phyloP scores from a whole-genome alignment of 1,284 basidiomycete genomes.

The Rhodotorula sp. region DNA sequence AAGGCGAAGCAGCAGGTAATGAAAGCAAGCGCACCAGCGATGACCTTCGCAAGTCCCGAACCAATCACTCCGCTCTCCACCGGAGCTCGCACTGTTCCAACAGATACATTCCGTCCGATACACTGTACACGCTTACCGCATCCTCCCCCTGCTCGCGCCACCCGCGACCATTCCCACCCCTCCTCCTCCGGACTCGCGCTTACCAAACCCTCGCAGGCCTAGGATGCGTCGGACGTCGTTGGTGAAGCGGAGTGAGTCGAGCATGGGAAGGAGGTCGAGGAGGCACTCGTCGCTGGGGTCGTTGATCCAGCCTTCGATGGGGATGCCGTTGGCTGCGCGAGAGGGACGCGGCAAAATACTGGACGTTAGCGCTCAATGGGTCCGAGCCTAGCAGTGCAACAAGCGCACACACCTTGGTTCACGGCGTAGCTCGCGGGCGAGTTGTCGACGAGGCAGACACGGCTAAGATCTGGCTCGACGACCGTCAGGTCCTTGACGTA shows the following conservation, averaged over 20 bases:
- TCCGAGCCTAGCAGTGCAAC: not conserved
- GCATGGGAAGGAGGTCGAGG: conserved; percentile 87
- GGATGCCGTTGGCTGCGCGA: conserved; percentile 84
- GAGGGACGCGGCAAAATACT: too few species aligned
- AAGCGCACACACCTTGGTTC: conserved; percentile 72
- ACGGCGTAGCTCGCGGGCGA: conserved; percentile 89
- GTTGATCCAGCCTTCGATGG: conserved; percentile 98
- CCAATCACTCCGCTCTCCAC: too few species aligned
- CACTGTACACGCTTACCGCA: too few species aligned
- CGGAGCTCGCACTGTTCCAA: too few species aligned
- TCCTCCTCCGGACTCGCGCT: conserved; percentile 5
- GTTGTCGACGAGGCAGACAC: conserved; percentile 94
- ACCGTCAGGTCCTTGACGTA: conserved; percentile 91
- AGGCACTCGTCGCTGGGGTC: conserved; percentile 96
- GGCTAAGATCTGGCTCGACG: conserved; percentile 81
- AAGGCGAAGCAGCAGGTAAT: too few species aligned
- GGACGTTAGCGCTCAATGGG: not conserved
- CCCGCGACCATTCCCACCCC: not conserved
- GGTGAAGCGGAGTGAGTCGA: conserved; percentile 93
- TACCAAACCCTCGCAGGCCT: conserved; percentile 60
- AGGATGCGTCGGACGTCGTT: conserved; percentile 90
- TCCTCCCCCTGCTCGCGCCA: not conserved
- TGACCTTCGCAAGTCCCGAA: too few species aligned
- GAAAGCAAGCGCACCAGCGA: too few species aligned
- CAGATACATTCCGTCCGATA: not conserved